Evolutionary conservation across 306 rosid genomes (phyloP), one percentile per base, ranked within the genome.

Genomic region (Inga oerstediana): DNA sequence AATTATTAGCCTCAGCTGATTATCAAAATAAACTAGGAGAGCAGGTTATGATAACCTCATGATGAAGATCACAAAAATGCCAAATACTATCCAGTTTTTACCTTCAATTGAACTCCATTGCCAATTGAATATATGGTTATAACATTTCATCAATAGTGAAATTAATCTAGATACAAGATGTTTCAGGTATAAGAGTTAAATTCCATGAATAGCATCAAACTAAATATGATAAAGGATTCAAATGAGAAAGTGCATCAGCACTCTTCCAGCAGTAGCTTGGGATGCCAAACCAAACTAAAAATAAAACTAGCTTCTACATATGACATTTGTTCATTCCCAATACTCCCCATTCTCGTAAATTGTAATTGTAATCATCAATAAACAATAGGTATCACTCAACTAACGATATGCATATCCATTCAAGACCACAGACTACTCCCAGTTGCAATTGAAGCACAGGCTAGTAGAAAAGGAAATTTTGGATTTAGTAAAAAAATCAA

Each of bases 201-300:
- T 43, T 30, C 71, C 71, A 32, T 32, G 20, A 35, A 65, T 32
- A 13, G 22, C 67, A 61, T 61, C 67, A 61, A 61, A 61, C 35
- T 61, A 61, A 24, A 61, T 24, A 61, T 24, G 15, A 10, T n/a
- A 77, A 80, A 77, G 41, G 67, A 82, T 3, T 3, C 74, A 75
- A 69, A 74, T 10, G 75, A 84, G n/a, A 72, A 41, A 73, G 27
- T 68, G 32, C 34, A 84, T 82, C 74, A 74, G 88, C 77, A 65
- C 69, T 76, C 71, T 11, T 20, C 35, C 30, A 0, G 27, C 66
- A 61, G 30, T 35, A 72, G 56, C 65, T 82, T 27, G 69, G 46
- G 39, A 67, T 56, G 49, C 75, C 65, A 76, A 73, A 59, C 61
- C 70, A 81, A 74, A 74, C 66, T 13, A 76, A 17, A 44, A 43